Base-by-base conservation (phyloP, 2,329 filamentous ascomycete genomes). In the Ciborinia camelliae region DNA sequence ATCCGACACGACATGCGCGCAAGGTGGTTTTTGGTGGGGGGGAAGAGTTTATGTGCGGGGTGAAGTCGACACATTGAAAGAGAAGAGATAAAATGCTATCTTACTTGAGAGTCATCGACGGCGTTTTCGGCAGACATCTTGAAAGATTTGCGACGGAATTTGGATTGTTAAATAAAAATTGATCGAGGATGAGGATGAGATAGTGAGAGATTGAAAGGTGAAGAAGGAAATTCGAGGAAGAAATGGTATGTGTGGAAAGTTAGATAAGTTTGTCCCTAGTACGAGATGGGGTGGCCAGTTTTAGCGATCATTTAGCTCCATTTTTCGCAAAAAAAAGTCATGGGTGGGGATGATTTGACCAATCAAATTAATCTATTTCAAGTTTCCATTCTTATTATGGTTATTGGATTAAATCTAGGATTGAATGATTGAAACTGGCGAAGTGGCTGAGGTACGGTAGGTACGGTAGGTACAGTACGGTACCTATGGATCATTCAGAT, bases 61-160 rank as follows among this genome's bases (percentile, higher is more conserved):
- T 58, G 62, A 48, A 39, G 15, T 43, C 23, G 30, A 59, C 45
- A 58, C 63, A 64, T 64, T 64, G 59, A 65, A 65, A 65, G 64
- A 77, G 14, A 52, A 23, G 39, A 26, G 48, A 47, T 41, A 15
- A 58, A 50, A 26, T 66, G 32, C 10, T 58, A 43, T 52, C 84
- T 75, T 84, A 88, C 86, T 82, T 86, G 83, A 73, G 84, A 82
- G 76, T 88, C 86, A 66, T 65, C 58, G 23, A 60, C 45, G 28
- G 37, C 32, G 45, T 35, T 23, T 54, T 65, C 57, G 26, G 87
- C 85, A 78, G 85, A 83, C 86, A 88, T 88, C 76, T 77, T 86
- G 62, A 50, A 30, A 39, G 15, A n/a, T 28, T 20, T 43, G 12
- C 37, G 28, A 52, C 26, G 26, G 39, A 43, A 35, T 20, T 30